Evolutionary conservation across 129 eudicot genomes (phyloP).

Genomic region (Flaveria ramosissima): DNA sequence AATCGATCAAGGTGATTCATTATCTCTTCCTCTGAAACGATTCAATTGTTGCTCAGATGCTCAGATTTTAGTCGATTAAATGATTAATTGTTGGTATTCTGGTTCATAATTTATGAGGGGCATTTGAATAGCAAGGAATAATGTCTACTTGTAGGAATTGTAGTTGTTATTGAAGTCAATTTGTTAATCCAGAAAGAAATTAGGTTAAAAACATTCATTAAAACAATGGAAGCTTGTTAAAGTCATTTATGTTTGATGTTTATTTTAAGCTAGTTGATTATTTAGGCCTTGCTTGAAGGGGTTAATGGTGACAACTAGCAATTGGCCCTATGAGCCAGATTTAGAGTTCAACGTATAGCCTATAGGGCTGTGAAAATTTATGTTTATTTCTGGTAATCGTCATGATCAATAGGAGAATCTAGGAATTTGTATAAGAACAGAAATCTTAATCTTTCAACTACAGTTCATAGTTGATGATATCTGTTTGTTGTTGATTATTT

Average conservation of each 20-base stretch:
- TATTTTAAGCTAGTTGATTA: not conserved
- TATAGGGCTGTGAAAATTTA: not conserved
- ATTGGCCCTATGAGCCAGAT: not conserved
- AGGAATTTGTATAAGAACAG: not conserved
- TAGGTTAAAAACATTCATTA: not conserved
- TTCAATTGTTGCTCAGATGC: not conserved
- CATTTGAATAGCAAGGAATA: too few species aligned
- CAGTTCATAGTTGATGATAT: not conserved
- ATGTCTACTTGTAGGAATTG: not conserved
- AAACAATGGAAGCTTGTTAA: too few species aligned
- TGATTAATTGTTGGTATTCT: not conserved
- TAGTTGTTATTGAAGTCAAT: not conserved
- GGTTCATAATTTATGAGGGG: too few species aligned
- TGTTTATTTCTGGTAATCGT: not conserved
- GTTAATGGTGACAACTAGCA: not conserved
- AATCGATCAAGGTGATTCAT: constrained; percentile 59
- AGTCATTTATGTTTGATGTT: not conserved
- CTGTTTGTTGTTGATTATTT: too few species aligned
- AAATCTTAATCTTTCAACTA: not conserved
- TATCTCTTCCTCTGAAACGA: not conserved
- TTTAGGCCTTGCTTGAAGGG: not conserved
- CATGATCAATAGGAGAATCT: too few species aligned
- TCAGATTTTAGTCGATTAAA: not conserved
- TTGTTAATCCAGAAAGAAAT: not conserved
- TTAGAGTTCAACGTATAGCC: not conserved